These are phyloP conservation scores for Aspergillus puulaauensis DNA, from an alignment of 2,329 filamentous ascomycete genomes.

Conservation along the genomic window DNA sequence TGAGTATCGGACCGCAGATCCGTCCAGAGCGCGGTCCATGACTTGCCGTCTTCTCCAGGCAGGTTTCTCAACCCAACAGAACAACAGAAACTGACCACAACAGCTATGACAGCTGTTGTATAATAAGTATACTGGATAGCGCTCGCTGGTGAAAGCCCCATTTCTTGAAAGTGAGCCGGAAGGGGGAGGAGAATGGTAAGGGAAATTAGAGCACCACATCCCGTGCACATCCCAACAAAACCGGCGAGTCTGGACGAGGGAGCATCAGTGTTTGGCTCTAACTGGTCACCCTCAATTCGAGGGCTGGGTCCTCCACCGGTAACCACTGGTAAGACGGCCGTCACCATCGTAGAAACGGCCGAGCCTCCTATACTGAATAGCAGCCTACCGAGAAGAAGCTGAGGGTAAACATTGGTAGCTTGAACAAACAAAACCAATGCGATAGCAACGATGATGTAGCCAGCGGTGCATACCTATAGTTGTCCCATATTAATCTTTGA, in stretches of 20 bases:
- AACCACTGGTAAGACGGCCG: constrained; percentile 80
- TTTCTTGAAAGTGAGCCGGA: constrained; percentile 73
- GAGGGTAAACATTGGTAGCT: constrained; percentile 82
- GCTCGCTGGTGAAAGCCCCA: constrained; percentile 69
- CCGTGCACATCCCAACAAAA: constrained; percentile 87
- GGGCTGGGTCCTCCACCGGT: constrained; percentile 41
- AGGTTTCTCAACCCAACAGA: constrained; percentile 71
- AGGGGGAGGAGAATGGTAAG: constrained; percentile 81
- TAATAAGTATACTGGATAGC: constrained; percentile 87
- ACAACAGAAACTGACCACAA: constrained; percentile 72
- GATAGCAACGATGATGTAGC: constrained; percentile 78
- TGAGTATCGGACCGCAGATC: neutral
- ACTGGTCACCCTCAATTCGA: constrained; percentile 1
- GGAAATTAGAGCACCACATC: constrained; percentile 84
- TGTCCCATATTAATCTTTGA: constrained; percentile 1
- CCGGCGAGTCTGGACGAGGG: constrained; percentile 72
- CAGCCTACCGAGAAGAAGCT: constrained; percentile 78
- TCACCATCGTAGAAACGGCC: constrained; percentile 97
- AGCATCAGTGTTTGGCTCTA: constrained; percentile 22
- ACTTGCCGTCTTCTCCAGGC: constrained; percentile 75
- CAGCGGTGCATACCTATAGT: constrained; percentile 59
- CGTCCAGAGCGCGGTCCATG: constrained; percentile 57
- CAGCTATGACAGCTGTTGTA: constrained; percentile 70
- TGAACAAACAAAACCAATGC: constrained; percentile 80
- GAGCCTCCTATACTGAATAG: constrained; percentile 89